A percentile compares a stretch with the other conserved stretches of the same genome.
These are phyloP conservation scores for Leptographium wingfieldii DNA, from an alignment of 2,329 filamentous ascomycete species.

Conservation along the genomic window DNA sequence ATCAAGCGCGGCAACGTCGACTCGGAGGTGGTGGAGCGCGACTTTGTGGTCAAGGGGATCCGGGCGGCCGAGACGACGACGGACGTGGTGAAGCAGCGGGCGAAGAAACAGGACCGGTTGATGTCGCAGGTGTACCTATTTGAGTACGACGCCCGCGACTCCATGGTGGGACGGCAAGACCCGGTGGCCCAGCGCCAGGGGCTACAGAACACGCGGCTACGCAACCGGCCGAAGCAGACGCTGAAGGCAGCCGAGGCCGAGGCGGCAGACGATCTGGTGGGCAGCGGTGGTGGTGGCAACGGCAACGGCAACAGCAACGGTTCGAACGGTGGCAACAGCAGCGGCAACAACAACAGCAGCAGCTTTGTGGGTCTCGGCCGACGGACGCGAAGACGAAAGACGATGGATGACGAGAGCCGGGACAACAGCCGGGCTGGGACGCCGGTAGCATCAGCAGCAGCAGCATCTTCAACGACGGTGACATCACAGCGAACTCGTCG, in stretches of 20 bases:
- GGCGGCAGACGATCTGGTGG: slow-evolving; percentile 23
- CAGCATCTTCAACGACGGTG: not conserved
- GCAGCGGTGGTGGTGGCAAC: not conserved
- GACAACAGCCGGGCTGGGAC: slow-evolving; percentile 39
- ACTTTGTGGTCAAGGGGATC: slow-evolving; percentile 42
- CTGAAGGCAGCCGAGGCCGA: slow-evolving; percentile 43
- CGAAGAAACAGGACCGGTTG: slow-evolving; percentile 38
- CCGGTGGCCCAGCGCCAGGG: slow-evolving; percentile 44
- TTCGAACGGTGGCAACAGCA: not conserved
- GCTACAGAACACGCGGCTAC: slow-evolving; percentile 39
- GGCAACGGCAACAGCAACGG: slow-evolving; percentile 10
- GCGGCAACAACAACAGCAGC: not conserved
- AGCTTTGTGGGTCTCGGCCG: slow-evolving; percentile 23
- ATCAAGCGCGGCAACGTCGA: slow-evolving; percentile 30
- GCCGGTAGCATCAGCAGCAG: slow-evolving; percentile 19
- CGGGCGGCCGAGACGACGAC: slow-evolving; percentile 30
- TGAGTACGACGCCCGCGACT: slow-evolving; percentile 45
- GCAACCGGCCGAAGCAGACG: slow-evolving; percentile 44
- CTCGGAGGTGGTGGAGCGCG: slow-evolving; percentile 32
- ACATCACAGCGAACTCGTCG: not conserved
- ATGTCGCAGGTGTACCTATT: slow-evolving; percentile 49
- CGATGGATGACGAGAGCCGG: slow-evolving; percentile 38
- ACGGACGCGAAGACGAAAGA: slow-evolving; percentile 35
- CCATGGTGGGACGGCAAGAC: slow-evolving; percentile 46
- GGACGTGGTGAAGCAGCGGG: slow-evolving; percentile 33